These are phyloP conservation scores for Chloropicon primus DNA, from an alignment of 139 green algal genomes.

Conservation along the genomic window DNA sequence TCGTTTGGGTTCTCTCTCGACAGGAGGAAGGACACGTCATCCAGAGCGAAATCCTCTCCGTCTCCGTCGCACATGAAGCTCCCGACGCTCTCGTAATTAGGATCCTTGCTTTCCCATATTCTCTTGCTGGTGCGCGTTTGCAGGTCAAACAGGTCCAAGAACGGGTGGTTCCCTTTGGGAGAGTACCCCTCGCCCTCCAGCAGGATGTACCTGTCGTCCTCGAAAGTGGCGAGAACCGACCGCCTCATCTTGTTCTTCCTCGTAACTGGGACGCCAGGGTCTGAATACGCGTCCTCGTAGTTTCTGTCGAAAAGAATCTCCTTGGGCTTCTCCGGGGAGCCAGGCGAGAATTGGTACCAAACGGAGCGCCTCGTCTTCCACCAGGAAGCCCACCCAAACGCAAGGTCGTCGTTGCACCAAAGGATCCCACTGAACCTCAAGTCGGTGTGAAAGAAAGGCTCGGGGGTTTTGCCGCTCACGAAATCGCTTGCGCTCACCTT, in stretches of 20 bases:
- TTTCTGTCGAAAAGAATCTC: constrained; percentile 51
- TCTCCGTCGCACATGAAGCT: constrained; percentile 46
- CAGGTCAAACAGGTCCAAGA: constrained; percentile 76
- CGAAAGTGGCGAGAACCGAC: constrained; percentile 63
- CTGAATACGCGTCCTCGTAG: constrained; percentile 90
- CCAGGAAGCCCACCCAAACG: constrained; percentile 59
- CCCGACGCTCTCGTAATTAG: constrained; percentile 55
- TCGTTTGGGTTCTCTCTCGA: constrained; percentile 40
- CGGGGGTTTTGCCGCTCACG: too few relatives aligned
- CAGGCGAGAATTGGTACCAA: constrained; percentile 34
- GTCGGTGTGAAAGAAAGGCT: constrained; percentile 32
- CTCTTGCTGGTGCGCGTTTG: constrained; percentile 25
- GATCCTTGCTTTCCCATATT: constrained; percentile 68
- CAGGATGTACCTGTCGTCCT: constrained; percentile 48
- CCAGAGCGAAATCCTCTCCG: constrained; percentile 22
- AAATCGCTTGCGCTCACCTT: constrained; percentile 36
- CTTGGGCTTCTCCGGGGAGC: constrained; percentile 13
- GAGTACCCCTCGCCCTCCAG: constrained; percentile 62
- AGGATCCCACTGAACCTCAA: constrained; percentile 64
- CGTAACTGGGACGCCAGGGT: constrained; percentile 68
- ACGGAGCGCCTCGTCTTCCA: constrained; percentile 57
- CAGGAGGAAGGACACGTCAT: constrained; percentile 44
- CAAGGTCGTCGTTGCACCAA: constrained; percentile 70
- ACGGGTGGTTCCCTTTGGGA: constrained; percentile 72
- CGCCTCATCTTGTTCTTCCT: constrained; percentile 52